Conservation (phyloP, 257 asterid species). For the Solanum etuberosum region DNA sequence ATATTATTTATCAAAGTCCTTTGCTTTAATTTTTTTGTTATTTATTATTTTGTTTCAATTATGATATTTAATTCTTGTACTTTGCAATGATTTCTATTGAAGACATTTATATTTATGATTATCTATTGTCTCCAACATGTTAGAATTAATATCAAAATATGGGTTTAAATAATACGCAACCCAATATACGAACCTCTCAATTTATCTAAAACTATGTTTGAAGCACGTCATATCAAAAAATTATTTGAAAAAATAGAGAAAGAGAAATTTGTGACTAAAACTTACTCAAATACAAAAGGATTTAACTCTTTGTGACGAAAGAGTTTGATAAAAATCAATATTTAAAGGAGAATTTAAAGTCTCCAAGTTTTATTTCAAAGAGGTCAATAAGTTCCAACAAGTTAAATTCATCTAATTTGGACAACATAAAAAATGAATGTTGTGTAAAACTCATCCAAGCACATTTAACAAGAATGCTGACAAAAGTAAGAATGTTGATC, state of each 20-base stretch:
- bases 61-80: background rate
- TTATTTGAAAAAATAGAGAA: background rate
- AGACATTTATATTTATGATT: background rate
- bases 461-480: too few species aligned
- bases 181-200: too few species aligned
- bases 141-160: background rate
- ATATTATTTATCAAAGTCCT: background rate
- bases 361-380: background rate
- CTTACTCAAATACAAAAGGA: background rate
- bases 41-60: background rate
- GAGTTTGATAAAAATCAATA: too few species aligned
- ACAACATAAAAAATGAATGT: background rate
- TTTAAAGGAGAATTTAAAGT: background rate
- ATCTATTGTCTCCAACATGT: constrained; percentile 1
- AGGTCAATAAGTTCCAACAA: too few species aligned
- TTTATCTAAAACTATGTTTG: background rate
- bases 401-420: background rate
- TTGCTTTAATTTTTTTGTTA: background rate
- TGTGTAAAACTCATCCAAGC: too few species aligned
- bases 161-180: too few species aligned
- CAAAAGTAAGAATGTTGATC: too few species aligned
- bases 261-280: background rate
- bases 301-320: too few species aligned
- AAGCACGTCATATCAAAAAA: background rate
- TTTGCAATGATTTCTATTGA: background rate